phyloP scores from a whole-genome alignment of 148 eudicot genomes.

The Oxyria digyna region DNA sequence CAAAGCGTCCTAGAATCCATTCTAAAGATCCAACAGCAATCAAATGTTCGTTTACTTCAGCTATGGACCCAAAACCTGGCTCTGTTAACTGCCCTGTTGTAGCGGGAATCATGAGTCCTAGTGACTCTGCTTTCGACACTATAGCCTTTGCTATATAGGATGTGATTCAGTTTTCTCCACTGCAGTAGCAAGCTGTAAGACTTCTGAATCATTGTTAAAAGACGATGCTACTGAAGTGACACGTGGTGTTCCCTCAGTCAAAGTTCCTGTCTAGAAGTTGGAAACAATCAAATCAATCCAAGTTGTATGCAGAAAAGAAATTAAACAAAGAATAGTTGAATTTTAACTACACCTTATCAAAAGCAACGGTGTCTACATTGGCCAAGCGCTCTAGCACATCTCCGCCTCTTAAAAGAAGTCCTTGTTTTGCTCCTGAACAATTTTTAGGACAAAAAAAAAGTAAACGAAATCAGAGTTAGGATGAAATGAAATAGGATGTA shows the following conservation, averaged over 20 bases:
- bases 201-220: conserved; percentile 39
- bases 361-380: conserved; percentile 45
- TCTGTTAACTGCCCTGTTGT: conserved; percentile 74
- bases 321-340: background rate
- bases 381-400: conserved; percentile 94
- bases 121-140: conserved; percentile 60
- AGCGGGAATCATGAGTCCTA: conserved; percentile 42
- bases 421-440: conserved; percentile 78
- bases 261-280: conserved; percentile 78
- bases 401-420: conserved; percentile 93
- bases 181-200: conserved; percentile 85
- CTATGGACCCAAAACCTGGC: conserved; percentile 91
- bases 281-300: background rate
- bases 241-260: conserved; percentile 88
- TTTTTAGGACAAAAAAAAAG: no score
- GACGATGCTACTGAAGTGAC: conserved; percentile 60
- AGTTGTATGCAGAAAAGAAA: background rate
- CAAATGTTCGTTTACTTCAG: conserved; percentile 79
- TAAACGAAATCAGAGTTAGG: no score
- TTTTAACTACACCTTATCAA: conserved; percentile 59
- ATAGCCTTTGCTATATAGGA: conserved; percentile 91
- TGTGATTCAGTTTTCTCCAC: conserved; percentile 92
- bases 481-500: no score
- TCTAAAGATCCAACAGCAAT: conserved; percentile 80
- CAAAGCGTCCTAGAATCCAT: conserved; percentile 73